These are phyloP conservation scores for Aspergillus homomorphus DNA, from an alignment of 495 filamentous ascomycete species.

Conservation along the genomic window DNA sequence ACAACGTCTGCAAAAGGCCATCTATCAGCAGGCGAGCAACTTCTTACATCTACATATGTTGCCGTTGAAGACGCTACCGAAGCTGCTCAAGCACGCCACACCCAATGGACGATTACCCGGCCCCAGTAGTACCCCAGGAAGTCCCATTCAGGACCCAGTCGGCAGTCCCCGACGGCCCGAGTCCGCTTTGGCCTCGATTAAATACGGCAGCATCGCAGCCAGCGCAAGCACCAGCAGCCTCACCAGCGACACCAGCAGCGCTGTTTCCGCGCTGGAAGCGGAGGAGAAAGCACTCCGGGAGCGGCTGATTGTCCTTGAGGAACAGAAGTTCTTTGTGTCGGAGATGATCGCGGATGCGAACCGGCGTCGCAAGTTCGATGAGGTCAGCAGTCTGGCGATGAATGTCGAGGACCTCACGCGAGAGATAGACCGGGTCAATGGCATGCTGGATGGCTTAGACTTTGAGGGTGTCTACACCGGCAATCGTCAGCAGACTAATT, in stretches of 20 bases:
- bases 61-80: conserved; percentile 81
- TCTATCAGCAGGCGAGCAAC: conserved; percentile 76
- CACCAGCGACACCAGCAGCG: conserved; percentile 59
- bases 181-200: conserved; percentile 57
- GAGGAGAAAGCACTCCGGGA: conserved; percentile 88
- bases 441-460: conserved; percentile 47
- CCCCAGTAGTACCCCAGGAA: conserved; percentile 30
- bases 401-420: conserved; percentile 81
- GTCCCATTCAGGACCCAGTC: conserved; percentile 29
- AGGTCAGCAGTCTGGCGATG: conserved; percentile 72
- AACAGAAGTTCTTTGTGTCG: conserved; percentile 87
- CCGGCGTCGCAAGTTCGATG: conserved; percentile 80
- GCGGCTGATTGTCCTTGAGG: conserved; percentile 83
- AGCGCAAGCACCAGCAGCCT: conserved; percentile 56
- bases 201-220: conserved; percentile 48
- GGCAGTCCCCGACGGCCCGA: conserved; percentile 39
- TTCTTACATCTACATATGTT: conserved; percentile 93
- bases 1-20: conserved; percentile 71
- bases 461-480: conserved; percentile 51
- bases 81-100: conserved; percentile 69
- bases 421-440: conserved; percentile 72
- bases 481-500: conserved; percentile 17
- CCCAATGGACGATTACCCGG: conserved; percentile 38
- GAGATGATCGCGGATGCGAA: conserved; percentile 85
- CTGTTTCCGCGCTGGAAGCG: conserved; percentile 69